A percentile compares a stretch with the other conserved stretches of the same genome.
Evolutionary conservation across 2,329 filamentous ascomycete species (phyloP).

Genomic region (Diplodia sapinea): DNA sequence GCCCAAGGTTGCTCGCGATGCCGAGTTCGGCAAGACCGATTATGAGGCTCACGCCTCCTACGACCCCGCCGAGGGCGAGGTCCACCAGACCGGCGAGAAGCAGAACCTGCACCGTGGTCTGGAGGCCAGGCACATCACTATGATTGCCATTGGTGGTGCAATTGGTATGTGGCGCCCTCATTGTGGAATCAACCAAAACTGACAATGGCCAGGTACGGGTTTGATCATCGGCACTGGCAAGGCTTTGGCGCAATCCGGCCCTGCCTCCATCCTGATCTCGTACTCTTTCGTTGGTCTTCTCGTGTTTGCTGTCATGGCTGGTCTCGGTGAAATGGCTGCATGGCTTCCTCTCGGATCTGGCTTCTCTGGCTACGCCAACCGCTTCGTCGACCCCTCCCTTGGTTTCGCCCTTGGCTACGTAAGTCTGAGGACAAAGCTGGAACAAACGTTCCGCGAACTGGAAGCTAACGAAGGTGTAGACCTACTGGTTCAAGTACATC

Average conservation of each 20-base stretch:
- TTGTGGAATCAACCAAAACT: slow-evolving; percentile 41
- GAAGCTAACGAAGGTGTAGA: slow-evolving; percentile 41
- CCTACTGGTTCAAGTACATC: slow-evolving; percentile 75
- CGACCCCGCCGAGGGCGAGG: slow-evolving; percentile 19
- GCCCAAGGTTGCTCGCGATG: slow-evolving; percentile 4
- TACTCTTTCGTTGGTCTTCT: slow-evolving; percentile 73
- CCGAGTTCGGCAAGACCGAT: slow-evolving; percentile 24
- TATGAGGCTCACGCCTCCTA: slow-evolving; percentile 23
- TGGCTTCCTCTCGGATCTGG: slow-evolving; percentile 80
- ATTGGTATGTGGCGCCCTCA: slow-evolving; percentile 59
- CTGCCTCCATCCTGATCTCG: slow-evolving; percentile 72
- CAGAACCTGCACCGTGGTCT: slow-evolving; percentile 58
- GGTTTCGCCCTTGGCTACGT: slow-evolving; percentile 80
- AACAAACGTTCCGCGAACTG: slow-evolving; percentile 36
- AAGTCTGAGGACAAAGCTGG: slow-evolving; percentile 35
- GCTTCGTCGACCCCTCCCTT: slow-evolving; percentile 80
- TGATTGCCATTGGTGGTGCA: slow-evolving; percentile 76
- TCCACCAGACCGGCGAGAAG: slow-evolving; percentile 13
- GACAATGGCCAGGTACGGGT: slow-evolving; percentile 57
- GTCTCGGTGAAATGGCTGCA: slow-evolving; percentile 82
- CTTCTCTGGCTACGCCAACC: slow-evolving; percentile 79
- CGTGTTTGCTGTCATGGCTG: slow-evolving; percentile 82
- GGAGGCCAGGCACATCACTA: slow-evolving; percentile 62
- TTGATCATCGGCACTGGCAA: slow-evolving; percentile 70
- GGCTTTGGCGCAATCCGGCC: slow-evolving; percentile 58